Conservation (phyloP, 129 eudicot species). For the Lactuca saligna region DNA sequence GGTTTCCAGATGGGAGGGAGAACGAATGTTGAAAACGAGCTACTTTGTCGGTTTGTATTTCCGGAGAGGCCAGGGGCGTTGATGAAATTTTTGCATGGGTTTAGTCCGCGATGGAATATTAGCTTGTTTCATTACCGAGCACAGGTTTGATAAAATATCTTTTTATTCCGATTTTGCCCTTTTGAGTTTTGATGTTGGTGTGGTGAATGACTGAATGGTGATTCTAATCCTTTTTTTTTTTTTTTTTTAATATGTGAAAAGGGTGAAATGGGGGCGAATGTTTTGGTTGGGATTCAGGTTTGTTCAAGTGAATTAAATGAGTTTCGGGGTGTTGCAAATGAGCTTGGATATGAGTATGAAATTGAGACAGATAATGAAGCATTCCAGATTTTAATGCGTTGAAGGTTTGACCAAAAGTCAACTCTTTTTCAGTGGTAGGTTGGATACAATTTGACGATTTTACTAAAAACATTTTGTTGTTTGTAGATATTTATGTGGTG, state of each 20-base stretch:
- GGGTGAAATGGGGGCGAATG: slow-evolving; percentile 98
- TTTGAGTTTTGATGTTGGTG: not conserved
- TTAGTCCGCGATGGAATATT: slow-evolving; percentile 97
- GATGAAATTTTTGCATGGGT: slow-evolving; percentile 80
- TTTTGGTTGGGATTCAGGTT: slow-evolving; percentile 90
- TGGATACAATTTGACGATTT: slow-evolving; percentile 5
- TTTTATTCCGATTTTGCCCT: not conserved
- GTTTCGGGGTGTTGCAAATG: slow-evolving; percentile 60
- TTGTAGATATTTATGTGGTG: slow-evolving; percentile 19
- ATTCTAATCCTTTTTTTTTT: slow-evolving; percentile 3
- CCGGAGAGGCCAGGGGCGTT: slow-evolving; percentile 96
- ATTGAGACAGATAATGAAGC: slow-evolving; percentile 70
- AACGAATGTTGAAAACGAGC: slow-evolving; percentile 71
- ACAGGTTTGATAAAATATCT: slow-evolving; percentile 53
- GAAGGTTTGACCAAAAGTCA: slow-evolving; percentile 24
- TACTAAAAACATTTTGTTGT: slow-evolving; percentile 1
- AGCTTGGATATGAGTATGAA: slow-evolving; percentile 77
- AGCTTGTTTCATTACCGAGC: slow-evolving; percentile 96
- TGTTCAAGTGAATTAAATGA: slow-evolving; percentile 51
- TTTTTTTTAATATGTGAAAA: slow-evolving; percentile 13
- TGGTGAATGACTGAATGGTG: not conserved
- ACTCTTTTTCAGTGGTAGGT: slow-evolving; percentile 10
- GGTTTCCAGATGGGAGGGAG: slow-evolving; percentile 86
- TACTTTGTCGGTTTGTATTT: slow-evolving; percentile 82
- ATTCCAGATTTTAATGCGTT: slow-evolving; percentile 74